Evolutionary conservation across 148 eudicot genomes (phyloP).

Genomic region (Tetragonia tetragonoides): DNA sequence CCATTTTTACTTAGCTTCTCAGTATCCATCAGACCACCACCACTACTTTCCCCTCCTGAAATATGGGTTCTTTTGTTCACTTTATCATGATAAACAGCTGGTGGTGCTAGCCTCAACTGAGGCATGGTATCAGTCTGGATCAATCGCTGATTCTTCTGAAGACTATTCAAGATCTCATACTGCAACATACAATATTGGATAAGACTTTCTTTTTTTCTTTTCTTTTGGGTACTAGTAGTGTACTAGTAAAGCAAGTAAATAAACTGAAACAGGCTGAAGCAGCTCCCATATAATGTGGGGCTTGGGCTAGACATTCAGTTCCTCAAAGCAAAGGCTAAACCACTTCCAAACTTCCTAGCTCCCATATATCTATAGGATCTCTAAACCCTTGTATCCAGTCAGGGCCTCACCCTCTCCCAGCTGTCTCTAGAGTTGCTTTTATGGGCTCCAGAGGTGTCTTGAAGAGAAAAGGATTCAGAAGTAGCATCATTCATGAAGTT

Average conservation of each 20-base stretch:
- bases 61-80: slow-evolving; percentile 56
- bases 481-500: background rate
- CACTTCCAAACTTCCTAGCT: background rate
- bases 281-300: background rate
- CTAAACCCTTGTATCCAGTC: background rate
- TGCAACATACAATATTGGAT: slow-evolving; percentile 36
- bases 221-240: too few relatives aligned
- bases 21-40: slow-evolving; percentile 27
- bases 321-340: background rate
- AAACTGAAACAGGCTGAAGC: background rate
- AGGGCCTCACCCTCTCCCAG: background rate
- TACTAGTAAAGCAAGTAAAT: background rate
- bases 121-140: slow-evolving; percentile 62
- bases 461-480: background rate
- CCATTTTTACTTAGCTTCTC: slow-evolving; percentile 48
- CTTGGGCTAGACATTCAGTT: background rate
- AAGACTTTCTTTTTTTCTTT: background rate
- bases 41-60: slow-evolving; percentile 40
- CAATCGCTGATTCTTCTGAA: slow-evolving; percentile 57
- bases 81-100: slow-evolving; percentile 93
- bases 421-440: background rate
- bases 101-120: slow-evolving; percentile 91
- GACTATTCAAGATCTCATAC: slow-evolving; percentile 81
- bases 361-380: background rate
- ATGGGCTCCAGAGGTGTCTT: background rate